Conservation (phyloP, 495 filamentous ascomycete species). For the Achaetomiella virescens region DNA sequence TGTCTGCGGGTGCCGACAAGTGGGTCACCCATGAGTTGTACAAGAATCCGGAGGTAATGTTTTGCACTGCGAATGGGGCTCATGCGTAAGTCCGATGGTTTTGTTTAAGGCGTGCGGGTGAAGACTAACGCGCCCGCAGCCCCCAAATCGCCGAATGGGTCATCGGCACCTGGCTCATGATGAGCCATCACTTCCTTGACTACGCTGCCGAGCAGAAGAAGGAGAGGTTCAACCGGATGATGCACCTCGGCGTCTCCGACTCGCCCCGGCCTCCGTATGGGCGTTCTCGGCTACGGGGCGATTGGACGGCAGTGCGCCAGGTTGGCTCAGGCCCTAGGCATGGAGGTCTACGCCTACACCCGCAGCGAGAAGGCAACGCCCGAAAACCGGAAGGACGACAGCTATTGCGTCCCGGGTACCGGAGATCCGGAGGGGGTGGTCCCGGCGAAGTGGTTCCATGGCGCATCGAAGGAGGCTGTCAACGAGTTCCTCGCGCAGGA, state of each 20-base stretch:
- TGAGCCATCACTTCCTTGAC: conserved; percentile 26
- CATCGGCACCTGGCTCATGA: conserved; percentile 34
- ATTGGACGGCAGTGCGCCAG: conserved; percentile 65
- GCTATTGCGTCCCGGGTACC: conserved; percentile 67
- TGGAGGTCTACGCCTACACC: conserved; percentile 78
- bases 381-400: conserved; percentile 52
- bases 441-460: conserved; percentile 68
- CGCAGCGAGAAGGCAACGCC: conserved; percentile 52
- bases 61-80: conserved; percentile 30
- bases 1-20: conserved; percentile 28
- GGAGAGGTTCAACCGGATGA: background rate
- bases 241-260: conserved; percentile 16
- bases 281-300: conserved; percentile 38
- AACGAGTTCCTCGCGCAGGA: conserved; percentile 61
- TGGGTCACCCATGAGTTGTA: conserved; percentile 29
- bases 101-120: background rate
- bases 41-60: conserved; percentile 21
- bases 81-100: conserved; percentile 18
- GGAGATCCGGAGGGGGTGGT: conserved; percentile 71
- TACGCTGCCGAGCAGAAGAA: conserved; percentile 22
- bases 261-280: conserved; percentile 33
- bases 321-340: conserved; percentile 65
- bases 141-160: conserved; percentile 44
- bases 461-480: conserved; percentile 52
- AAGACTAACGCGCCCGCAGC: conserved; percentile 10